A percentile compares a stretch with the other conserved stretches of the same genome.
Conservation (phyloP, 23 red algal species). For the Gracilariopsis chorda region DNA sequence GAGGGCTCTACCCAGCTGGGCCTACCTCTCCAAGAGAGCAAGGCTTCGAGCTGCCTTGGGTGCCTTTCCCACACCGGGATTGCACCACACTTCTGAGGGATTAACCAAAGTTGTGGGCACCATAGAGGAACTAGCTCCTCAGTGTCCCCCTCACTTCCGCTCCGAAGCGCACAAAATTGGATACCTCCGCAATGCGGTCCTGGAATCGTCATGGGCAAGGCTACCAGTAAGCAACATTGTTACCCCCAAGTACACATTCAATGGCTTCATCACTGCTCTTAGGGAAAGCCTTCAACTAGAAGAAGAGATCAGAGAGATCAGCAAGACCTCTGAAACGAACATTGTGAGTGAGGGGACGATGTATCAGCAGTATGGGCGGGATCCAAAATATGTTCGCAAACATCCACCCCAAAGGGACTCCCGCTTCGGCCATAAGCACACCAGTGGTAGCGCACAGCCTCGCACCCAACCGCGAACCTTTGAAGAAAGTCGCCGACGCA, state of each 20-base stretch:
- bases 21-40: too few species aligned
- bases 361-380: slow-evolving; percentile 28
- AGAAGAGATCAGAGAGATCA: background rate
- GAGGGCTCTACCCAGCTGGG: too few species aligned
- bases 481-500: background rate
- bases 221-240: slow-evolving; percentile 2
- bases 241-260: slow-evolving; percentile 8
- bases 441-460: too few species aligned
- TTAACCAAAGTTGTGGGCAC: background rate
- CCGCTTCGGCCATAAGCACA: too few species aligned
- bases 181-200: slow-evolving; percentile 8
- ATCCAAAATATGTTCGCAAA: background rate
- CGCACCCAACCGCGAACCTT: background rate
- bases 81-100: too few species aligned
- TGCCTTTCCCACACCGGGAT: too few species aligned
- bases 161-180: slow-evolving; percentile 19
- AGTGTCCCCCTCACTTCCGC: slow-evolving; percentile 3
- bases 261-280: slow-evolving; percentile 26
- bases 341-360: background rate
- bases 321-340: background rate
- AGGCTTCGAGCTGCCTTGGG: too few species aligned
- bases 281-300: slow-evolving; percentile 15
- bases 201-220: background rate
- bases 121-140: background rate
- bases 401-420: too few species aligned